phyloP scores from a whole-genome alignment of 176 grass and related monocot species.

The Raddia distichophylla region DNA sequence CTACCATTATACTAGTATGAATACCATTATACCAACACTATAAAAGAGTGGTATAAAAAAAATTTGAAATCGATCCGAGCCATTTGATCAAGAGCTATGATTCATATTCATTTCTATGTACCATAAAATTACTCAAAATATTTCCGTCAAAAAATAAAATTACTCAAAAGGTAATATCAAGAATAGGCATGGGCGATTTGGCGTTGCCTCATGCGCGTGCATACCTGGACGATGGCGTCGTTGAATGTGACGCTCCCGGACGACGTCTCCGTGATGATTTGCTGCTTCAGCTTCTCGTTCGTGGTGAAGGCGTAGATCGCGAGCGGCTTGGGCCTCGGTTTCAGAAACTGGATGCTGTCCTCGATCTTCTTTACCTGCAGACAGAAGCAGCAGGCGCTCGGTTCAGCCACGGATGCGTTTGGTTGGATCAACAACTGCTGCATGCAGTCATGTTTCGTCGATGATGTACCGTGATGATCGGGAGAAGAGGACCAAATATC shows the following conservation, averaged over 20 bases:
- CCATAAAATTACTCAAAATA: no score
- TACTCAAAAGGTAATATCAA: neutral
- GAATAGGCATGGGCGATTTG: no score
- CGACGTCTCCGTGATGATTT: constrained; percentile 67
- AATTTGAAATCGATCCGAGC: no score
- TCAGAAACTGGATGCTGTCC: constrained; percentile 71
- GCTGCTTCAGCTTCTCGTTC: constrained; percentile 57
- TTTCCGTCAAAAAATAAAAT: no score
- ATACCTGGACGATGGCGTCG: constrained; percentile 75
- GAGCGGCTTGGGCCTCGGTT: constrained; percentile 68
- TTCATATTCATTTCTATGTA: no score
- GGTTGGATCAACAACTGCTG: neutral
- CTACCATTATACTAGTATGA: no score
- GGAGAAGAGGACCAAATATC: constrained; percentile 85
- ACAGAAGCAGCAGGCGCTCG: neutral
- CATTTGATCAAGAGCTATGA: no score
- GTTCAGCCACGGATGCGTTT: neutral
- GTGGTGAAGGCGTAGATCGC: constrained; percentile 81
- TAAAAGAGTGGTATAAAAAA: no score
- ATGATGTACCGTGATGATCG: constrained; percentile 65
- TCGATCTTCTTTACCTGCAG: constrained; percentile 82
- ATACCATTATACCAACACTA: no score
- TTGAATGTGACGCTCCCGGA: constrained; percentile 82
- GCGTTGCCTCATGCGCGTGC: no score
- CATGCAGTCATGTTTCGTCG: neutral